Percentiles rank a stretch among this genome's conserved stretches.
Conservation (phyloP, 306 rosid genomes). For the Lathyrus tuberosus region DNA sequence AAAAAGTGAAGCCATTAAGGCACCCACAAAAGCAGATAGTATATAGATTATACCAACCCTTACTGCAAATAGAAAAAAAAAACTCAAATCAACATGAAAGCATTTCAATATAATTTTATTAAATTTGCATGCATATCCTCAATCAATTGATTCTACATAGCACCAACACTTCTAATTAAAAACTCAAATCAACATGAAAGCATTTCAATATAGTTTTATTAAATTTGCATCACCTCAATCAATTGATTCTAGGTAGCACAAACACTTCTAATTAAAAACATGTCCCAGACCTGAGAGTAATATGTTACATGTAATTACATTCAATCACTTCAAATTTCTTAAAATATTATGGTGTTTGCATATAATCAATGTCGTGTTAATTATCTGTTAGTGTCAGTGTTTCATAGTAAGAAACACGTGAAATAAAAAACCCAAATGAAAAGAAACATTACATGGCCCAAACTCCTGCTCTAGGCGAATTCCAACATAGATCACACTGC, state of each 20-base stretch:
- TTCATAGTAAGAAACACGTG: neutral
- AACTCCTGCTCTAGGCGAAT: constrained; percentile 75
- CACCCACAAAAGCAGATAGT: constrained; percentile 73
- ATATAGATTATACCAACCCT: constrained; percentile 77
- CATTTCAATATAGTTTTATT: constrained; percentile 20
- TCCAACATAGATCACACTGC: constrained; percentile 72
- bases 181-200: constrained; percentile 8
- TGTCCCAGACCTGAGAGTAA: neutral
- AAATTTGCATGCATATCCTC: neutral
- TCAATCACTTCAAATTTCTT: neutral
- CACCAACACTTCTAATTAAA: neutral
- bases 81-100: constrained; percentile 9
- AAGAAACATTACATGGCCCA: constrained; percentile 60
- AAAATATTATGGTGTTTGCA: neutral
- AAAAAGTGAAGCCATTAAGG: constrained; percentile 87
- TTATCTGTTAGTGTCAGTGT: neutral
- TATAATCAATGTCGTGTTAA: neutral
- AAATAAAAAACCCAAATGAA: neutral
- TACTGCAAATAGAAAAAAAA: constrained; percentile 53
- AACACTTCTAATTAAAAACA: neutral
- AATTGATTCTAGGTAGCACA: neutral
- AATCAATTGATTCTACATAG: neutral
- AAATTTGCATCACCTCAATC: neutral
- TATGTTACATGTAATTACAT: neutral
- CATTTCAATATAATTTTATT: constrained; percentile 20